These are phyloP conservation scores for Colletotrichum tanaceti DNA, from an alignment of 2,329 filamentous ascomycete genomes.

Conservation along the genomic window DNA sequence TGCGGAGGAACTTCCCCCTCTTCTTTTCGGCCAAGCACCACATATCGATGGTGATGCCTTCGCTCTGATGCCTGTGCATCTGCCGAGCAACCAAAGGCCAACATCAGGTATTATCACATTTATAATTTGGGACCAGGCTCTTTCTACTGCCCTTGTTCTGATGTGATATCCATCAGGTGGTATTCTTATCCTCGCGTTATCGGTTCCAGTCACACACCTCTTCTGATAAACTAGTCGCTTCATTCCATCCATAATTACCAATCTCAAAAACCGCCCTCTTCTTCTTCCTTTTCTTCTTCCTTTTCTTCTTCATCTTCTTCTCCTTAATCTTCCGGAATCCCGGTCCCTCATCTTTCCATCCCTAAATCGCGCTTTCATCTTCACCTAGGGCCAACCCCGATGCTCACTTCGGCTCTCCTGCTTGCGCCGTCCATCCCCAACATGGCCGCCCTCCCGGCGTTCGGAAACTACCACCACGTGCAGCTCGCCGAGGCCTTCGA, in stretches of 20 bases:
- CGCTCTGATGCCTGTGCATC: background rate
- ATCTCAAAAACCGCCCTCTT: too few species aligned
- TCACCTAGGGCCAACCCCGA: background rate
- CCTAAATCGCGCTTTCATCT: rapidly evolving
- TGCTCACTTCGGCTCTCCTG: background rate
- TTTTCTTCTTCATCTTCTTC: too few species aligned
- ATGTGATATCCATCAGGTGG: background rate
- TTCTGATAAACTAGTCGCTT: background rate
- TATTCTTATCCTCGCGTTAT: background rate
- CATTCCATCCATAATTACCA: too few species aligned
- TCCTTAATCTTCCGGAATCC: too few species aligned
- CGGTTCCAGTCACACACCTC: background rate
- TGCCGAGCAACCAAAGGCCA: background rate
- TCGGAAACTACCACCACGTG: background rate
- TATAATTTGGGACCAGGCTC: background rate
- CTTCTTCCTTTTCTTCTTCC: too few species aligned
- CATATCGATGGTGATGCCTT: background rate
- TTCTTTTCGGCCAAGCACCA: background rate
- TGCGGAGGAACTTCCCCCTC: background rate
- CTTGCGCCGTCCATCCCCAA: background rate
- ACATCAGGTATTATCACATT: background rate
- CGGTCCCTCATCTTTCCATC: background rate
- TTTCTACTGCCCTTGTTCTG: background rate
- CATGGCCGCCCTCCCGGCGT: constrained; percentile 22
- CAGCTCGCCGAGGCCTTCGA: background rate